Evolutionary conservation across 805 yeast genomes (phyloP), one percentile per base, ranked within the genome.

Genomic region (Kodamaea nitidulidarum): DNA sequence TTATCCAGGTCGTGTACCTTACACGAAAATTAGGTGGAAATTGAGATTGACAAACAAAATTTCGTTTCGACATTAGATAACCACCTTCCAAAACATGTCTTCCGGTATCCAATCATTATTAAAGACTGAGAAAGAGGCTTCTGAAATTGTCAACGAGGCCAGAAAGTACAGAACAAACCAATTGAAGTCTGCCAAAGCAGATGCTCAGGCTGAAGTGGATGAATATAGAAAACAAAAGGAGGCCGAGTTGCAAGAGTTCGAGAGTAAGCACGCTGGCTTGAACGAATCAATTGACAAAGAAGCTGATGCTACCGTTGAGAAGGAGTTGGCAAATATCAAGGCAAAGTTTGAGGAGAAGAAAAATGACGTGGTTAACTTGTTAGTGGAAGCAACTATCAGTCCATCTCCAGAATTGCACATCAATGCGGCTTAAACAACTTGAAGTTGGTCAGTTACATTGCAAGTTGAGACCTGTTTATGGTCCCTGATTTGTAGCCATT

Each of bases 71-170:
- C 32, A 28, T 7, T 11, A 30, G 32, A 35, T 30, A 28, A 35
- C 38, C 20, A 35, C 27, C 24, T 25, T 21, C 15, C 28, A 32
- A 17, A 36, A 17, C 28, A 55, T 53, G 60, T 55, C 60, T 10
- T 53, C 61, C 33, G 56, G 60, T 22, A 56, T 56, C 44, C 61
- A 56, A 45, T 53, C 60, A 24, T 53, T 56, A 40, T 55, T 56
- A 48, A 56, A 84, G 74, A 95, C 98, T 46, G 98, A 93, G 71
- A 88, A 85, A 67, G 91, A 87, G 55, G 98, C 98, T n/a, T 97
- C 95, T 53, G 90, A 82, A 52, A 85, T 90, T 48, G 98, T 93
- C 45, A 76, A 90, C 55, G 84, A 84, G 60, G 97, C 98, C 16
- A 86, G 98, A 73, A 76, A 81, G 53, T 88, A 83, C 70, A 87